phyloP scores from a whole-genome alignment of 331 rosid genomes.

The Arachis monticola region DNA sequence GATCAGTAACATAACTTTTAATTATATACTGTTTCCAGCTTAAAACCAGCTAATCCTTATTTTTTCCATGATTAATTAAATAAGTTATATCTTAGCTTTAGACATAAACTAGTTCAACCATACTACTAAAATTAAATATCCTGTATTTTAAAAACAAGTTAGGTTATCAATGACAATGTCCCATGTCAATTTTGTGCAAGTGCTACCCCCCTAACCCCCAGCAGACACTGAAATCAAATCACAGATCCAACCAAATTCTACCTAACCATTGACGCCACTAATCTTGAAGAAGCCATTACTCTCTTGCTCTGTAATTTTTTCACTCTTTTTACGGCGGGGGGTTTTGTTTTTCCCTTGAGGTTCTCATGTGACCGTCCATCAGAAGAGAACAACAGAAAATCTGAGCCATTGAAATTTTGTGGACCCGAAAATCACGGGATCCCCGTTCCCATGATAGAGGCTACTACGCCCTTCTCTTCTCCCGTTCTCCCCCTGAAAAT shows the following conservation, averaged over 20 bases:
- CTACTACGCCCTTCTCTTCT: no score
- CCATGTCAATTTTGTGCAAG: neutral
- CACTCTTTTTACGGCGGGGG: neutral
- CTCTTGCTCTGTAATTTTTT: neutral
- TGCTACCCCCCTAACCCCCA: conserved; percentile 3
- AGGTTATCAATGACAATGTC: neutral
- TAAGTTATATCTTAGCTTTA: no score
- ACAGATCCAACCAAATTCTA: neutral
- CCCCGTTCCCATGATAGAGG: conserved; percentile 4
- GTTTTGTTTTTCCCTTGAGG: conserved; percentile 13
- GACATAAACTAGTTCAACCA: no score
- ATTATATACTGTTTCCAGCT: no score
- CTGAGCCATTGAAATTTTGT: conserved; percentile 24
- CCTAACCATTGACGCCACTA: neutral
- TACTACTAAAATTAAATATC: no score
- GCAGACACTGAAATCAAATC: neutral
- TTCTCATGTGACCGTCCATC: neutral
- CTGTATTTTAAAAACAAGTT: neutral
- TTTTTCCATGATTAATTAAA: no score
- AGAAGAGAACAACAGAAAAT: neutral
- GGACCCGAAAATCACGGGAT: conserved; percentile 56
- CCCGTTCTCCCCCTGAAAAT: neutral
- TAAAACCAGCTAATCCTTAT: no score
- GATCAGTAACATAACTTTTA: no score
- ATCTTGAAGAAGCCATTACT: no score